Evolutionary conservation across 2,329 filamentous ascomycete species (phyloP).

Genomic region (Plectosphaerella plurivora): DNA sequence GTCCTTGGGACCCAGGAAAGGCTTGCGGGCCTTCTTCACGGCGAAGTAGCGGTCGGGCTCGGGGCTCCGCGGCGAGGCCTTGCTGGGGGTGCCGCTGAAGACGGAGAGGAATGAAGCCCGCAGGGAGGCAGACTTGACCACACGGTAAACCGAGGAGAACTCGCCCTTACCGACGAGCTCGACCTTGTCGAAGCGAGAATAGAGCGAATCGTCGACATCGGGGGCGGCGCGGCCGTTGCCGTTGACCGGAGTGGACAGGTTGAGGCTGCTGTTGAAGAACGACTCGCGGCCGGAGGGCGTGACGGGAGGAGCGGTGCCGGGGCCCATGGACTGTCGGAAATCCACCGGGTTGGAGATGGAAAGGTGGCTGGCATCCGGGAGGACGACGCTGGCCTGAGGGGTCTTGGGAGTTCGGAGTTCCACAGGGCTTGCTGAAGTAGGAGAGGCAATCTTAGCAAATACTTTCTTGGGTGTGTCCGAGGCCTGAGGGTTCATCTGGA

Average conservation of each 20-base stretch:
- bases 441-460: constrained; percentile 48
- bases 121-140: constrained; percentile 42
- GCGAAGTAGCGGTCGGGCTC: constrained; percentile 67
- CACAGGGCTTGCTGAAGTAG: constrained; percentile 57
- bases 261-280: constrained; percentile 41
- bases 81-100: constrained; percentile 42
- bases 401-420: constrained; percentile 68
- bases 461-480: constrained; percentile 28
- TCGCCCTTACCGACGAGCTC: constrained; percentile 81
- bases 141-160: constrained; percentile 88
- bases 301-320: constrained; percentile 48
- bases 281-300: constrained; percentile 63
- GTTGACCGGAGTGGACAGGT: constrained; percentile 65
- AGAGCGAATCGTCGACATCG: constrained; percentile 66
- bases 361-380: constrained; percentile 75
- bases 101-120: constrained; percentile 17
- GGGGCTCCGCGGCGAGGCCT: constrained; percentile 43
- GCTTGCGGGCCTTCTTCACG: constrained; percentile 87
- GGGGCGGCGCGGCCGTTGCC: constrained; percentile 61
- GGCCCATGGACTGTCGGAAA: not conserved
- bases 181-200: constrained; percentile 73
- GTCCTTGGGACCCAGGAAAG: constrained; percentile 73
- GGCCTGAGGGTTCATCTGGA: constrained; percentile 19
- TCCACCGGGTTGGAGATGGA: constrained; percentile 65
- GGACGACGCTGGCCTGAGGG: constrained; percentile 68